Base-by-base conservation (phyloP, 805 yeast genomes). In the Clavispora vitiphila region DNA sequence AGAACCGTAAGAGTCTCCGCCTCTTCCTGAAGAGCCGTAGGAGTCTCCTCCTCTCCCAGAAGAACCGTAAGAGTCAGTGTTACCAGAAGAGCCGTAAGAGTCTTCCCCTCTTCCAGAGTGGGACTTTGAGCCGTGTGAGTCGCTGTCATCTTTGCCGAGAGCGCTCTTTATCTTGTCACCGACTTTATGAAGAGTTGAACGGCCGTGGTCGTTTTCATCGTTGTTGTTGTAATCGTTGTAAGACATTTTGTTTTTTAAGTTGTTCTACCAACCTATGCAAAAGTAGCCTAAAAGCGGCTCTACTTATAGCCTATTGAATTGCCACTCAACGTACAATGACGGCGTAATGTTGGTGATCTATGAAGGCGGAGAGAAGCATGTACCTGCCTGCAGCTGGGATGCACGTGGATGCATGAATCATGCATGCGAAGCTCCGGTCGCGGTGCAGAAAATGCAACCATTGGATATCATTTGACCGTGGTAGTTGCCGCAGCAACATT, bases 201-300 rank as follows among this genome's bases (percentile, higher is more conserved):
- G 34, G 34, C 41, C 35, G 23, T 27, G 16, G 42, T 41, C 45
- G 40, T 56, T 41, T 41, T 54, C 36, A 37, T 50, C 46, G 47
- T 57, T 50, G 30, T 57, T 37, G 41, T 55, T 37, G 39, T 50
- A 45, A 47, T 57, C 50, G 53, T 58, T 56, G 37, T 30, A 42
- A 18, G 44, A 43, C 49, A 44, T 44, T 38, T 11, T 41, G 30
- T 9, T 11, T 35, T 3, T n/a, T 4, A 8, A 20, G 12, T 20
- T 18, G 23, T 19, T 29, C 20, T 29, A 29, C 20, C 32, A 4
- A 29, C 7, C n/a, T n/a, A 14, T 9, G 2, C 6, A n/a, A 4
- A 26, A n/a, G 6, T 8, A 6, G 20, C 19, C n/a, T 5, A 15
- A 16, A 12, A 8, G 12, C 7, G 16, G 30, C 9, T 26, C 32